Evolutionary conservation across 1,139 yeast genomes (phyloP).

Genomic region (Scheffersomyces titani): DNA sequence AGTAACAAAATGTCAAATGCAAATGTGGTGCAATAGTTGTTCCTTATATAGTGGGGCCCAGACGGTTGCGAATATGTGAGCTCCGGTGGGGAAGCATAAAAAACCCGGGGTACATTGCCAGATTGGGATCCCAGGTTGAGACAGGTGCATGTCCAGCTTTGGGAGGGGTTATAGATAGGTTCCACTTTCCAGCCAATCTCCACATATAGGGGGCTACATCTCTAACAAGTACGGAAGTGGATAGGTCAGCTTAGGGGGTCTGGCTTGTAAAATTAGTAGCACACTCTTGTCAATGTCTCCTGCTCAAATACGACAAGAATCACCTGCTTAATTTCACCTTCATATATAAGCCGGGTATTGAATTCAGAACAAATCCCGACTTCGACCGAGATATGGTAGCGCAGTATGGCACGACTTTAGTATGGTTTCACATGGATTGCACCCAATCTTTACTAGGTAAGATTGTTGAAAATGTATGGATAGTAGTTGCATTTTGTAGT

Average conservation of each 20-base stretch:
- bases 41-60: background rate
- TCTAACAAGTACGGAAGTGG: background rate
- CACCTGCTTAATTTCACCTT: background rate
- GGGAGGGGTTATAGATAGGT: background rate
- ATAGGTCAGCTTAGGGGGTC: background rate
- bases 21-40: background rate
- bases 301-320: background rate
- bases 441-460: background rate
- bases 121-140: background rate
- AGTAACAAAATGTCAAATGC: too few species aligned
- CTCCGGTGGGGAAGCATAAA: background rate
- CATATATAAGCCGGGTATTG: background rate
- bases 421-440: background rate
- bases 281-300: background rate
- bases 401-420: background rate
- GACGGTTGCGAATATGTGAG: background rate
- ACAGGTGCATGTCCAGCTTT: too few species aligned
- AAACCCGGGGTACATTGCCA: background rate
- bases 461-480: background rate
- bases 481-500: background rate
- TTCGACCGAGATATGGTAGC: background rate
- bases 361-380: background rate
- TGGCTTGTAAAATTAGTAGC: background rate
- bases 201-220: background rate
- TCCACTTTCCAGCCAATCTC: background rate